Evolutionary conservation across 331 rosid species (phyloP), one percentile per base, ranked within the genome.

Genomic region (Prunus yedoensis): DNA sequence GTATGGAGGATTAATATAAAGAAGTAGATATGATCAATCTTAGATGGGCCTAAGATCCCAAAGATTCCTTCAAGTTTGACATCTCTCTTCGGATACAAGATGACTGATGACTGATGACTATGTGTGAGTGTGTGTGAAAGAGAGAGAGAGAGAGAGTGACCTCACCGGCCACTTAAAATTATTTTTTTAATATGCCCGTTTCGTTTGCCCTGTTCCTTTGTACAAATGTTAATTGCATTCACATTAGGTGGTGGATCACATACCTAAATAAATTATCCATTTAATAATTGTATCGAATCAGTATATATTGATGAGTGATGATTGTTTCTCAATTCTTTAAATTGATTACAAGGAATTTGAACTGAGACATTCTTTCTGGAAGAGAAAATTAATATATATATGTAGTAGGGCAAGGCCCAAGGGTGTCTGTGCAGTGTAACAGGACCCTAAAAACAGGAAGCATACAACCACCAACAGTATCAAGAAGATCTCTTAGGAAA

Each of bases 81-180:
- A 10, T 35, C 18, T 79, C 76, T 73, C 68, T 15, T 77, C 74
- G 45, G 9, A 71, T 75, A 71, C 50, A 69, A 69, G 73, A 18
- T 32, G 66, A 25, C 66, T 60, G 18, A 15, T 35, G 41, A 35
- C 41, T 35, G 18, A 15, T 35, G 41, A 35, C 41, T 35, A 2
- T 27, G 2, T 18, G 52, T 13, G 15, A 1, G 15, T 0, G 16
- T 1, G 15, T 2, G 10, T 27, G 76, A 64, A 72, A 70, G 78
- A 72, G 54, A 51, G 60, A 80, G 72, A 74, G 75, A 72, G 50
- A 51, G 56, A 78, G 0, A 76, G 71, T 78, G 88, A 82, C 87
- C 78, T 82, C 83, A 84, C 65, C 28, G 25, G n/a, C 78, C 80
- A 51, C 54, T 18, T 10, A 18, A 51, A 71, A 72, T n/a, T 0